Evolutionary conservation across 805 yeast species (phyloP).

Genomic region (Kazachstania martiniae): DNA sequence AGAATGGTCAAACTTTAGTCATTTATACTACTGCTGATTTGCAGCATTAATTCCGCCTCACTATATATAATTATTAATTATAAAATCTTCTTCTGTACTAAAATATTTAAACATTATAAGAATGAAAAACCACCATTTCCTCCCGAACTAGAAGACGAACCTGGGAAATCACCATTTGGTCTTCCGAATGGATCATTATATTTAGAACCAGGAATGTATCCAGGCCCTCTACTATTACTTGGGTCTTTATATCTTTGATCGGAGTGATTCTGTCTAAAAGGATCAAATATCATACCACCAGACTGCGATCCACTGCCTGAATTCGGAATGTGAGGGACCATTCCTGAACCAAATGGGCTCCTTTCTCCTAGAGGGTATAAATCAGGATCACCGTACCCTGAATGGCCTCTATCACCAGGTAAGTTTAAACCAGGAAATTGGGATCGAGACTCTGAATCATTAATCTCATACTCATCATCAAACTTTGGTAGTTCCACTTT

Average conservation of each 20-base stretch:
- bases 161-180: conserved; percentile 6
- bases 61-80: no score
- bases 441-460: conserved; percentile 4
- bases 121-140: conserved; percentile 7
- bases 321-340: conserved; percentile 3
- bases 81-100: no score
- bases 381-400: conserved; percentile 26
- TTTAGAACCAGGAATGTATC: conserved; percentile 26
- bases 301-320: neutral
- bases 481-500: conserved; percentile 23
- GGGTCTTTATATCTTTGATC: conserved; percentile 5
- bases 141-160: conserved; percentile 1
- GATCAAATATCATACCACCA: conserved; percentile 27
- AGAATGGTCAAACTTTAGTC: conserved; percentile 19
- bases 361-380: conserved; percentile 26
- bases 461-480: conserved; percentile 28
- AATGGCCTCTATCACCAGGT: neutral
- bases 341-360: conserved; percentile 13
- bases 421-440: conserved; percentile 5
- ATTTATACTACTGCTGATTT: conserved; percentile 11
- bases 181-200: conserved; percentile 28
- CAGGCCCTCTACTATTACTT: conserved; percentile 14
- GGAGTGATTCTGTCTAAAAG: conserved; percentile 12
- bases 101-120: conserved; percentile 1
- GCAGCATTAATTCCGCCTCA: no score